Evolutionary conservation across 305 asterid species (phyloP).

Genomic region (Plantago coronopus): DNA sequence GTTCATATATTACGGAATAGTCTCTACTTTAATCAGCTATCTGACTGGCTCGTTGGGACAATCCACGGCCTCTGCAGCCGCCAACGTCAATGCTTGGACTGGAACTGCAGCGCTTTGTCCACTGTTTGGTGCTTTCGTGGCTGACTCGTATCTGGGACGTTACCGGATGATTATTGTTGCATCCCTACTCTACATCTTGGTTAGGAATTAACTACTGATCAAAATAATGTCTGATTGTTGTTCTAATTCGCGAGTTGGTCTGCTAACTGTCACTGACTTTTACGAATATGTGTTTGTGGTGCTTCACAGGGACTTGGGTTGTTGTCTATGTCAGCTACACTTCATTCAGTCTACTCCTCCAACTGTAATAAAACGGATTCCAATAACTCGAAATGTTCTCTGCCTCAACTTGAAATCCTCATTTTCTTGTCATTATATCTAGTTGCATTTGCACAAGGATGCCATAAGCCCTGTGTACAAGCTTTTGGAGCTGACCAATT

Average conservation of each 20-base stretch:
- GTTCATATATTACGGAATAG: conserved; percentile 29
- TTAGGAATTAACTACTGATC: conserved; percentile 24
- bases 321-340: conserved; percentile 15
- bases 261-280: too few species aligned
- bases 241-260: too few species aligned
- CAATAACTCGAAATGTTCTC: not conserved
- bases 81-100: conserved; percentile 29
- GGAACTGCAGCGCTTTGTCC: conserved; percentile 29
- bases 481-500: conserved; percentile 43
- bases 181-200: conserved; percentile 28
- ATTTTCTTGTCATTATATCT: conserved; percentile 30
- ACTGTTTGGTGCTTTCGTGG: conserved; percentile 33
- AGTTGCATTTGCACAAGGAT: conserved; percentile 27
- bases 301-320: conserved; percentile 19
- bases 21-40: conserved; percentile 28
- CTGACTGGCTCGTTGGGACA: conserved; percentile 30
- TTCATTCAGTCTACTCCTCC: not conserved
- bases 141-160: conserved; percentile 32
- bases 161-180: conserved; percentile 28
- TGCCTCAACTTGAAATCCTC: not conserved
- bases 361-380: not conserved
- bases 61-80: conserved; percentile 35
- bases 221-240: too few species aligned
- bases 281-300: not conserved
- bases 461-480: conserved; percentile 27